Base-by-base conservation (phyloP, 2,329 filamentous ascomycete species). In the Ceratocystiopsis minuta region DNA sequence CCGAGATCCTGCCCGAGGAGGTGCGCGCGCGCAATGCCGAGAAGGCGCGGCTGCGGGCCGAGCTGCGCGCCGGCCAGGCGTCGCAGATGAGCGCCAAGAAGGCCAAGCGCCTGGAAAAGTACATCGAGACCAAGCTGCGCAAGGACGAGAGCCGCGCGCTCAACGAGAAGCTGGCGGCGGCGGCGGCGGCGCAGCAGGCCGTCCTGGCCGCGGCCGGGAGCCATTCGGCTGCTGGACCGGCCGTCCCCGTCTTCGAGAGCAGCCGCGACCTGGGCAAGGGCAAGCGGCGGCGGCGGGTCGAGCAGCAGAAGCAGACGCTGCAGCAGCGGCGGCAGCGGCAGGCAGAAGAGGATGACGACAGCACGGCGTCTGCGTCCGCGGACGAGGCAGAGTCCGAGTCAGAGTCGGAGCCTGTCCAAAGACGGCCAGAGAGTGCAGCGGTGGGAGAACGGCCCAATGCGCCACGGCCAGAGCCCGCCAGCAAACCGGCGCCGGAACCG, bases 121-220 rank as follows among this genome's bases (percentile, higher is more conserved):
- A 78, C 54, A 76, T 79, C 49, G 87, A 96, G 53, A 90, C 72
- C 45, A 98, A 98, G 67, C 66, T 98, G 37, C 82, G 78, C 58
- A 95, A 93, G 58, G 90, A 98, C 55, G 88, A 96, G 58, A 93
- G 84, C 53, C 68, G 83, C 24, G 80, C 77, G 43, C 65, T 98
- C 28, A 68, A 96, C 51, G 81, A 82, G 55, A 87, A 90, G 56
- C 68, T 98, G 20, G 82, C 83, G 16, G 68, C 75, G 46, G 70
- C 75, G 42, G 86, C 80, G 54, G 72, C 90, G 50, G 87, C 96
- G 24, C 24, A 93, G 58, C 90, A 98, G 55, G 88, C 96, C 58
- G 93, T 84, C 53, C 68, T 83, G 24, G 80, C 77, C 43, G 65
- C 96, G 24, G 68, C 96, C 51, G 81, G 82, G 55, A 87, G 90